Evolutionary conservation across 2,329 filamentous ascomycete genomes (phyloP), one percentile per base, ranked within the genome.

Genomic region (Alternaria dauci): DNA sequence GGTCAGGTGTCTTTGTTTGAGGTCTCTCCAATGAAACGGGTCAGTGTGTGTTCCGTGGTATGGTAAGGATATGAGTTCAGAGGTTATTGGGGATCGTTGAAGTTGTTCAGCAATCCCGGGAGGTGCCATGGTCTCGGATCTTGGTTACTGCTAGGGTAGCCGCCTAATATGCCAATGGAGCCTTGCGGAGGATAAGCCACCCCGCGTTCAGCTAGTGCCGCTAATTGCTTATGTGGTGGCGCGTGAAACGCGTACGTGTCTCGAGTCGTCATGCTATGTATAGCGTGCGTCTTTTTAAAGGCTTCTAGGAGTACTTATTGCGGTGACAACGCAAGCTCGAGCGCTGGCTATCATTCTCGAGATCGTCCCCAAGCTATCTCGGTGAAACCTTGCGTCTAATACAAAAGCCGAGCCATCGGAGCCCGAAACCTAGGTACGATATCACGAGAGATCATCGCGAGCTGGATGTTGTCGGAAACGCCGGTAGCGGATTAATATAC

Each of bases 221-320:
- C 46, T 50, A 50, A 50, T 34, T 50, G 46, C 46, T 50, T 50
- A 50, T 26, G 4, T 50, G 14, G 46, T 36, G 46, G 14, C 30
- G 20, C 32, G 7, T 50, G 46, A 50, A 36, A 50, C 46, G 46
- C 46, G 46, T 50, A 50, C 46, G 46, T 50, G 34, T 26, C 20
- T 36, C 32, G 4, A 50, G 20, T 14, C 20, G 20, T 36, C 11
- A 14, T 25, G 30, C 20, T 36, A 34, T 25, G 20, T 4, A 12
- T 20, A 50, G 32, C 26, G n/a, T 50, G 46, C 46, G 46, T 25
- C 32, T 34, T 34, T 25, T 48, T 25, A 6, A 8, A 50, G 14
- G 46, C 20, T 38, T 16, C 3, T 14, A 50, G 18, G 30, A 36
- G 46, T 5, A 25, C 3, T 7, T 5, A 38, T n/a, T 18, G 36